Percentiles rank a stretch among this genome's conserved stretches.
phyloP scores from a whole-genome alignment of 805 yeast species.

The Kodamaea hsintzibuensis region DNA sequence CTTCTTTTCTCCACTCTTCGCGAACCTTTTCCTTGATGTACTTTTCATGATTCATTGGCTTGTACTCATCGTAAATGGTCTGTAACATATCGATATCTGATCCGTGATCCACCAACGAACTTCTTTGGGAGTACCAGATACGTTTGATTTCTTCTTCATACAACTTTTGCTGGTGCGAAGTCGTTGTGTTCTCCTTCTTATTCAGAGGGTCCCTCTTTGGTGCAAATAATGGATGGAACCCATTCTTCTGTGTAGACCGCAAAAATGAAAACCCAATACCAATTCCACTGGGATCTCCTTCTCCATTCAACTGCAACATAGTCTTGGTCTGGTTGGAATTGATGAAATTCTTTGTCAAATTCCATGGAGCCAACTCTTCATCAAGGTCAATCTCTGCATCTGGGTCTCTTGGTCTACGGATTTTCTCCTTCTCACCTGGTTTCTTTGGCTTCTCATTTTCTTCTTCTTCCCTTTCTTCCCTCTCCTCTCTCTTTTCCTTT shows the following conservation, averaged over 20 bases:
- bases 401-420: constrained; percentile 27
- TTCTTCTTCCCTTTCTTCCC: constrained; percentile 22
- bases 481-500: constrained; percentile 28
- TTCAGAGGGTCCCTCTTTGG: constrained; percentile 39
- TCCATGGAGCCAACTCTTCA: constrained; percentile 93
- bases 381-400: constrained; percentile 60
- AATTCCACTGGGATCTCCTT: constrained; percentile 91
- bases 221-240: constrained; percentile 53
- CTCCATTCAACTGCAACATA: constrained; percentile 92
- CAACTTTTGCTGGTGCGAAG: constrained; percentile 73
- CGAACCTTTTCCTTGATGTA: constrained; percentile 35
- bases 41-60: constrained; percentile 34
- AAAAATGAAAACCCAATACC: constrained; percentile 88
- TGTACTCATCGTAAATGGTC: constrained; percentile 38
- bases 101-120: constrained; percentile 47
- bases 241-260: constrained; percentile 93
- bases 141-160: constrained; percentile 87
- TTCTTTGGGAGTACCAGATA: constrained; percentile 86
- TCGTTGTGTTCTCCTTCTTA: constrained; percentile 34
- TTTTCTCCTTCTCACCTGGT: constrained; percentile 22
- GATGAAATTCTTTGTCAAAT: constrained; percentile 84
- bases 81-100: constrained; percentile 37
- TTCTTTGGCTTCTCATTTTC: constrained; percentile 20
- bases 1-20: constrained; percentile 36
- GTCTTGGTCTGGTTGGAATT: constrained; percentile 96